Evolutionary conservation across 1,139 yeast species (phyloP), one percentile per base, ranked within the genome.

Genomic region (Hanseniaspora gamundiae): DNA sequence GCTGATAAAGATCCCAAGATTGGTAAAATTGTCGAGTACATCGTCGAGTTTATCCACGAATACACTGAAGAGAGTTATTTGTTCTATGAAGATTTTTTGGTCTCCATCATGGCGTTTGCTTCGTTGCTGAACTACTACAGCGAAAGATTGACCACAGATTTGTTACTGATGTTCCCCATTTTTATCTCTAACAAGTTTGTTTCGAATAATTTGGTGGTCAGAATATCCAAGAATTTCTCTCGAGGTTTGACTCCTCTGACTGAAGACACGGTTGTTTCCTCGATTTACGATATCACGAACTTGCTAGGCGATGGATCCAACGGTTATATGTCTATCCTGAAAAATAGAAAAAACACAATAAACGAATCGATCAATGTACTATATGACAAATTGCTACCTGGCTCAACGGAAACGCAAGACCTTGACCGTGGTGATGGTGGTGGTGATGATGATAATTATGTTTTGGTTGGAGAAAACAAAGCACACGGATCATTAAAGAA

Each of bases 261-360:
- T 21, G 93, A 86, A 56, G 96, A 87, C 59, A 78, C 85, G 0
- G 79, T 83, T 17, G 85, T 87, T 11, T 81, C 95, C n/a, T 75
- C 91, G 1, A 78, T 91, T 45, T 91, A 91, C 60, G 80, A 94
- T 0, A 69, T 88, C 51, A 76, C 85, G 22, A 91, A 91, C 59
- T 66, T 83, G 53, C 65, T 91, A 31, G 73, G 80, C 41, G 44
- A 44, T 10, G 38, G 40, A 8, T 40, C 43, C 31, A 26, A 31
- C 2, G 41, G 31, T 45, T 45, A 24, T 30, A 11, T 35, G 22
- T 10, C 24, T 17, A 39, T 19, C 26, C 38, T 40, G 22, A 39
- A 38, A 26, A 36, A 44, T 28, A 38, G 40, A 40, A 41, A 41
- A 22, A 27, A 26, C 29, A 43, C 42, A 2, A 20, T 40, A 13